phyloP scores from a whole-genome alignment of 352 stramenopile species.

The Globisporangium emineosum region DNA sequence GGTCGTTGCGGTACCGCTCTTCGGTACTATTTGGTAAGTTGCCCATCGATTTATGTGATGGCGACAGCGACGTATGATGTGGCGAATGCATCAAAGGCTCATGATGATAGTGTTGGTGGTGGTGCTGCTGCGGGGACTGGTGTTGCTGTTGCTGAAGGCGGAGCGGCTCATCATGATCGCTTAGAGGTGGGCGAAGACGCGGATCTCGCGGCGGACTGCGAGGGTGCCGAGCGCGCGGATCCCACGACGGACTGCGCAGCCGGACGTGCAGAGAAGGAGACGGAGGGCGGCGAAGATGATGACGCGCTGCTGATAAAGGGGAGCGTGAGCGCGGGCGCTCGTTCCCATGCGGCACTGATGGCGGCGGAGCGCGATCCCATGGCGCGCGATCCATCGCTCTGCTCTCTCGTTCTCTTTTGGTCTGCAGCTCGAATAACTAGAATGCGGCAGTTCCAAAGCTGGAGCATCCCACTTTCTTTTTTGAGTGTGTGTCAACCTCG shows the following conservation, averaged over 20 bases:
- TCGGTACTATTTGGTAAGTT: not conserved
- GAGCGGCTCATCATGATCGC: not conserved
- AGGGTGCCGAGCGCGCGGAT: not conserved
- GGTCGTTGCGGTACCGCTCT: not conserved
- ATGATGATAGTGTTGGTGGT: not conserved
- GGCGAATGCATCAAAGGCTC: not conserved
- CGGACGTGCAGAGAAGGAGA: not conserved
- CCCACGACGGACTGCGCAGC: not conserved
- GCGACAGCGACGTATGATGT: not conserved
- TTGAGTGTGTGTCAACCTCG: too few relatives aligned
- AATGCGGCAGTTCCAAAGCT: too few relatives aligned
- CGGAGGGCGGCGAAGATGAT: not conserved
- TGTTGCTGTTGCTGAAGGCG: not conserved
- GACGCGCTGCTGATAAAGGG: not conserved
- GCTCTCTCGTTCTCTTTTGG: too few relatives aligned
- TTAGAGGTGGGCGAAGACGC: not conserved
- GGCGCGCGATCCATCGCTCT: not conserved
- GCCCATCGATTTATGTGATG: not conserved
- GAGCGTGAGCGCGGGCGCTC: not conserved
- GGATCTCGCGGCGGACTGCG: too few relatives aligned
- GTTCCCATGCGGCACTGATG: not conserved
- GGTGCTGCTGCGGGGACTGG: not conserved
- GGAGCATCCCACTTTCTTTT: too few relatives aligned
- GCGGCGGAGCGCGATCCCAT: not conserved
- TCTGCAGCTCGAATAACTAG: too few relatives aligned